A percentile compares a stretch with the other conserved stretches of the same genome.
Evolutionary conservation across 2,329 filamentous ascomycete genomes (phyloP).

Genomic region (Diaporthe sp.): DNA sequence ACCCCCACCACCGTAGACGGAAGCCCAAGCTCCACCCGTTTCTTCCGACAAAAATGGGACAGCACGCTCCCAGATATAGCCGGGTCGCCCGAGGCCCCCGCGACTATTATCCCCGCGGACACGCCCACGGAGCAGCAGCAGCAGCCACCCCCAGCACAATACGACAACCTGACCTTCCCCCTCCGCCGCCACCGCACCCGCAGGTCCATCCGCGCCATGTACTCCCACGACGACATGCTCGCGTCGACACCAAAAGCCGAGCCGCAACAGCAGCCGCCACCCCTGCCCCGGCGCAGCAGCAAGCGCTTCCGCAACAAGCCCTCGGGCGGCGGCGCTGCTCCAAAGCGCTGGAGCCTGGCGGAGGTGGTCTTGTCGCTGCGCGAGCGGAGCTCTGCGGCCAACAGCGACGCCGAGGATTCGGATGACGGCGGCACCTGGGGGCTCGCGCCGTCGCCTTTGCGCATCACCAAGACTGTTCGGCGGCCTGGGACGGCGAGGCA

Average conservation of each 20-base stretch:
- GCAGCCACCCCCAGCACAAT: neutral
- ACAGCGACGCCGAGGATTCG: neutral
- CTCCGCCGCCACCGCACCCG: neutral
- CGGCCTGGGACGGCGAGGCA: neutral
- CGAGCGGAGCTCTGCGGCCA: constrained; percentile 1
- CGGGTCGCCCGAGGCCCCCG: neutral
- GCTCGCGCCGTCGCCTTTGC: constrained; percentile 26
- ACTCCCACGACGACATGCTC: constrained; percentile 34
- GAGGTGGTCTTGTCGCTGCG: constrained; percentile 26
- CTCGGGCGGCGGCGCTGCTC: neutral
- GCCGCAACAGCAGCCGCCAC: constrained; percentile 16
- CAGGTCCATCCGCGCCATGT: constrained; percentile 23
- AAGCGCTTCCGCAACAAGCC: constrained; percentile 18
- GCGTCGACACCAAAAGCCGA: neutral
- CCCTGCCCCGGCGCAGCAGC: constrained; percentile 32
- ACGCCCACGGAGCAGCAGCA: neutral
- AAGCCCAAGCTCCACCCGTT: constrained; percentile 19
- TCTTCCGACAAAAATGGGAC: constrained; percentile 26
- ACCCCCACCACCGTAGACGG: constrained; percentile 28
- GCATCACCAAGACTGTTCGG: constrained; percentile 3
- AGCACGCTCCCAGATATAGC: neutral
- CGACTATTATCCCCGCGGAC: neutral
- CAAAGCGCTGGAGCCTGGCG: constrained; percentile 32
- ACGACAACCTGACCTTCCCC: constrained; percentile 9
- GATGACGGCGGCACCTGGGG: neutral